Percentiles rank a stretch among this genome's conserved stretches.
Conservation (phyloP, 768 basidiomycete genomes). For the Chlorophyllum brunneum region DNA sequence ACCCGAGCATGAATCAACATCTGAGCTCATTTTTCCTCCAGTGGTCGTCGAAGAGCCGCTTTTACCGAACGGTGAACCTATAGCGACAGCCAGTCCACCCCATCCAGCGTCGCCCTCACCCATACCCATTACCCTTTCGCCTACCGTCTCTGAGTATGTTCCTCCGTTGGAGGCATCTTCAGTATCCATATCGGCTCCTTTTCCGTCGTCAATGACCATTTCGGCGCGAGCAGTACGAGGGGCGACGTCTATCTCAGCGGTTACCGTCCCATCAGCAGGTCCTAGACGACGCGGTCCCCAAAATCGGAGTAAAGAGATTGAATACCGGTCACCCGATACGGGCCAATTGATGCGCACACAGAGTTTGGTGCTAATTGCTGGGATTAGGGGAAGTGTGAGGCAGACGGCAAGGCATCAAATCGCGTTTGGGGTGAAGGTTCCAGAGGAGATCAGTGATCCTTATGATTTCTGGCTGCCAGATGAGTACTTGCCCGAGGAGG, state of each 20-base stretch:
- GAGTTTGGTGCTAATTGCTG: conserved; percentile 6
- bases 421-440: conserved; percentile 11
- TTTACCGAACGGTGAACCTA: background rate
- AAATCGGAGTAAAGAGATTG: background rate
- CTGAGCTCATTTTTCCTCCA: background rate
- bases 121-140: background rate
- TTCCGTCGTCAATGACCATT: too few species aligned
- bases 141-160: background rate
- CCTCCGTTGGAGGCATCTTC: background rate
- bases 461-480: conserved; percentile 11
- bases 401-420: conserved; percentile 9
- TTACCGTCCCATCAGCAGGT: background rate
- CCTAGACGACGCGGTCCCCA: conserved; percentile 24
- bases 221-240: background rate
- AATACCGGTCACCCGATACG: conserved; percentile 8
- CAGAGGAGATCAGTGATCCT: conserved; percentile 6
- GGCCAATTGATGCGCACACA: conserved; percentile 4
- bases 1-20: conserved; percentile 13
- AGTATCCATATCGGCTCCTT: background rate
- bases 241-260: background rate
- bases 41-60: background rate
- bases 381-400: conserved; percentile 7
- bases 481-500: conserved; percentile 12
- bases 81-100: conserved; percentile 18
- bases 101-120: background rate